A percentile compares a stretch with the other conserved stretches of the same genome.
phyloP scores from a whole-genome alignment of 768 basidiomycete genomes.

The Tephrocybe sp. region DNA sequence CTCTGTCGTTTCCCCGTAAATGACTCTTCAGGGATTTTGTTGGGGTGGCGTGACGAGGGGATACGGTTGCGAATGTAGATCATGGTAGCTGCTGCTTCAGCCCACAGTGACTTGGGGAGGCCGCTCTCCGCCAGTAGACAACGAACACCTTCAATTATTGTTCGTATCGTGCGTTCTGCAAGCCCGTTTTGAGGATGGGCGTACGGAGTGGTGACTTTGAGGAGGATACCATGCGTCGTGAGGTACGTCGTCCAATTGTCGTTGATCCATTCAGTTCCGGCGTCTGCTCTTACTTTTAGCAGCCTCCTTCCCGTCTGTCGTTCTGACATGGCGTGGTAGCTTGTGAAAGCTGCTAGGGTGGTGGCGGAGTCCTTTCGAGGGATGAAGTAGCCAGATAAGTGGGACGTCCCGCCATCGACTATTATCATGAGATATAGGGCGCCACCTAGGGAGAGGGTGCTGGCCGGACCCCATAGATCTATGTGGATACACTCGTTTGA shows the following conservation, averaged over 20 bases:
- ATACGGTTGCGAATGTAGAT: background rate
- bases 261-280: background rate
- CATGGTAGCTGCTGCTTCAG: background rate
- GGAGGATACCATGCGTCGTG: background rate
- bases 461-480: conserved; percentile 15
- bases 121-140: background rate
- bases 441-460: conserved; percentile 13
- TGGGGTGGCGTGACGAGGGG: background rate
- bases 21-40: background rate
- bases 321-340: background rate
- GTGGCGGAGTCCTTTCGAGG: background rate
- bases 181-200: background rate
- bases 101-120: background rate
- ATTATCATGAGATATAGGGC: conserved; percentile 23
- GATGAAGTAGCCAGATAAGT: conserved; percentile 18
- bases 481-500: background rate
- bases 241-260: background rate
- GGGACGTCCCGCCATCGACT: conserved; percentile 18
- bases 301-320: background rate
- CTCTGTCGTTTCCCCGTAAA: too few relatives aligned
- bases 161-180: background rate
- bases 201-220: background rate
- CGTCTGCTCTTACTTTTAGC: background rate
- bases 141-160: background rate
- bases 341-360: conserved; percentile 8